Percentiles rank a stretch among this genome's conserved stretches.
These are phyloP conservation scores for Apiospora malaysiana DNA, from an alignment of 2,329 filamentous ascomycete species.

Conservation along the genomic window DNA sequence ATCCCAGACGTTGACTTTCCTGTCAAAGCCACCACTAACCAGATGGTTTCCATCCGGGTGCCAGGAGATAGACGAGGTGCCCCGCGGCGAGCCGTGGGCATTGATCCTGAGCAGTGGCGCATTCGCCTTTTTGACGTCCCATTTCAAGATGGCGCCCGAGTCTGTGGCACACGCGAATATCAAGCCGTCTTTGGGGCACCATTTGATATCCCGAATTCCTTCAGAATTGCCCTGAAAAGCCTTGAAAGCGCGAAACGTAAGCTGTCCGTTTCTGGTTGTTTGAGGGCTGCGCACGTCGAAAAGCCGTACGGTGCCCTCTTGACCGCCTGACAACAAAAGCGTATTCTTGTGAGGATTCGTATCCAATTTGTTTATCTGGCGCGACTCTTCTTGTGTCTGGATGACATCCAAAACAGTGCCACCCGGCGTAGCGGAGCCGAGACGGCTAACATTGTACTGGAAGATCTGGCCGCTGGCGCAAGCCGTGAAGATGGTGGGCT, in stretches of 20 bases:
- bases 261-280: conserved; percentile 53
- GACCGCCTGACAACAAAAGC: conserved; percentile 66
- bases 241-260: conserved; percentile 55
- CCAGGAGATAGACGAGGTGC: conserved; percentile 67
- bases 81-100: conserved; percentile 60
- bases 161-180: conserved; percentile 70
- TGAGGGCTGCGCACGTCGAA: conserved; percentile 62
- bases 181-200: conserved; percentile 67
- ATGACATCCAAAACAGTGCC: conserved; percentile 58
- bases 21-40: conserved; percentile 67
- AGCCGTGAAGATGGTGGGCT: conserved; percentile 65
- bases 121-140: conserved; percentile 63
- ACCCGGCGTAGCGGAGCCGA: conserved; percentile 49
- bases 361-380: conserved; percentile 68
- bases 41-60: conserved; percentile 72
- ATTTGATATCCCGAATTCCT: conserved; percentile 66
- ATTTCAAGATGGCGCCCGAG: conserved; percentile 65
- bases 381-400: conserved; percentile 64
- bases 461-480: conserved; percentile 70
- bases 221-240: conserved; percentile 60
- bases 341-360: conserved; percentile 65
- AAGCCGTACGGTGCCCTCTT: conserved; percentile 67
- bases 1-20: conserved; percentile 70
- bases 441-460: conserved; percentile 63
- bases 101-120: conserved; percentile 64